These are phyloP conservation scores for Hemerocallis citrina DNA, from an alignment of 106 monocot species.

Conservation along the genomic window DNA sequence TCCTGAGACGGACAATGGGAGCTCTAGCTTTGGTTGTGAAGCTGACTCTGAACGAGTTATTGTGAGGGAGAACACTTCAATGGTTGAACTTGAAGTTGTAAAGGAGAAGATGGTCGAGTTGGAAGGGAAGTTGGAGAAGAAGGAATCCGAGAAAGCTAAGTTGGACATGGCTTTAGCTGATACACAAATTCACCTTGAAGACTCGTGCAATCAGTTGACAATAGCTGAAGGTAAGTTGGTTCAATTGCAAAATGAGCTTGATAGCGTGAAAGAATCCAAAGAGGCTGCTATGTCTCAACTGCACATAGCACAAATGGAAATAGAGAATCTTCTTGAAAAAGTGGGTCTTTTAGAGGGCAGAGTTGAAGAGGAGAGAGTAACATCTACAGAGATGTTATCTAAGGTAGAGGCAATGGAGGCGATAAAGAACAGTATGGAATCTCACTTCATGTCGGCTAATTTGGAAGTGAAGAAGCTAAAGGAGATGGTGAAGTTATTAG, in stretches of 20 bases:
- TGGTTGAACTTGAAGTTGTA: slow-evolving; percentile 22
- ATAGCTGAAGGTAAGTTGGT: slow-evolving; percentile 33
- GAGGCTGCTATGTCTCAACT: slow-evolving; percentile 17
- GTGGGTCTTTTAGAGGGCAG: slow-evolving; percentile 8
- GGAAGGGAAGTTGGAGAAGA: slow-evolving; percentile 35
- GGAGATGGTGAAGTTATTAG: slow-evolving; percentile 9
- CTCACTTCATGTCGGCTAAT: slow-evolving; percentile 18
- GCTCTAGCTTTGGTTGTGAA: slow-evolving; percentile 8
- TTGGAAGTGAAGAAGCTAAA: slow-evolving; percentile 10
- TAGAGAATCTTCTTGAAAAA: slow-evolving; percentile 12
- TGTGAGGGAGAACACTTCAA: slow-evolving; percentile 5
- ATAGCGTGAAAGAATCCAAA: slow-evolving; percentile 26
- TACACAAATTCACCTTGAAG: slow-evolving; percentile 24
- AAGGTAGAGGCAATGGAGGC: slow-evolving; percentile 15
- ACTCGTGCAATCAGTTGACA: slow-evolving; percentile 16
- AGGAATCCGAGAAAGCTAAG: slow-evolving; percentile 52
- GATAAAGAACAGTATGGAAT: slow-evolving; percentile 10
- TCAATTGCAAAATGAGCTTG: slow-evolving; percentile 32
- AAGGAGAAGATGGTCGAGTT: slow-evolving; percentile 21
- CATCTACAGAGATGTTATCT: slow-evolving; percentile 8
- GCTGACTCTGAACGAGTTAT: slow-evolving; percentile 12
- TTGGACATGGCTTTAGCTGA: slow-evolving; percentile 39
- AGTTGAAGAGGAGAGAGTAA: slow-evolving; percentile 14
- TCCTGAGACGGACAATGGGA: slow-evolving; percentile 19
- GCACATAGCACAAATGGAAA: slow-evolving; percentile 5